Percentiles rank a stretch among this genome's conserved stretches.
These are phyloP conservation scores for Stagonosporopsis cucurbitacearum DNA, from an alignment of 2,329 filamentous ascomycete genomes.

Conservation along the genomic window DNA sequence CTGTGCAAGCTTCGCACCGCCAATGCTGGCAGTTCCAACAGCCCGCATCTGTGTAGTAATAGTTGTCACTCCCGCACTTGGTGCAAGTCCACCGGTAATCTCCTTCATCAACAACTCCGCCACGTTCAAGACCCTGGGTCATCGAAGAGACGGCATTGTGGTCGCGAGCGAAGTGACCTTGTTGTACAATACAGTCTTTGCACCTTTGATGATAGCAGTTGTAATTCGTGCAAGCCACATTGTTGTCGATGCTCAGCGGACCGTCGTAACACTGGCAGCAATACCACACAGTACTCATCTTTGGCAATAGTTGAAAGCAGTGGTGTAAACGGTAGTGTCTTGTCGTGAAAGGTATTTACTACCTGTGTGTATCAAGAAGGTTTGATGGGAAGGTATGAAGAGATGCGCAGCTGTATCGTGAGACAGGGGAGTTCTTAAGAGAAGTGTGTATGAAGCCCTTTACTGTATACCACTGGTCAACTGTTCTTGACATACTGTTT, in stretches of 20 bases:
- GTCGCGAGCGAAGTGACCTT: not conserved
- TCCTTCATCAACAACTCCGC: not conserved
- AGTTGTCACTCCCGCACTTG: not conserved
- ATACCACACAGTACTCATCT: not conserved
- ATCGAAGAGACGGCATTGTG: not conserved
- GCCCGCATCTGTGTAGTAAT: not conserved
- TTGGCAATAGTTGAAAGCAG: not conserved
- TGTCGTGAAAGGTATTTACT: no score
- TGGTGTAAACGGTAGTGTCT: no score
- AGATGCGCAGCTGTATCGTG: not conserved
- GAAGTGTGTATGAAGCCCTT: not conserved
- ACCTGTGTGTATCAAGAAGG: no score
- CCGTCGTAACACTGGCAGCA: not conserved
- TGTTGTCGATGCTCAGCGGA: not conserved
- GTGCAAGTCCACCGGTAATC: not conserved
- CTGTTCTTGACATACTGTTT: not conserved
- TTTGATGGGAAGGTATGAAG: not conserved
- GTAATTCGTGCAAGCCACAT: not conserved
- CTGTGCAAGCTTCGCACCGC: not conserved
- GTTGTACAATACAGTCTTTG: not conserved
- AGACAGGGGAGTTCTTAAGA: not conserved
- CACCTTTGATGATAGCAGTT: not conserved
- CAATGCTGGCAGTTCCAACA: not conserved
- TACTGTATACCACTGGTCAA: no score
- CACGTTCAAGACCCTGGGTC: not conserved